Evolutionary conservation across 2,329 filamentous ascomycete genomes (phyloP), one percentile per base, ranked within the genome.

Genomic region (Biscogniauxia mediterranea): DNA sequence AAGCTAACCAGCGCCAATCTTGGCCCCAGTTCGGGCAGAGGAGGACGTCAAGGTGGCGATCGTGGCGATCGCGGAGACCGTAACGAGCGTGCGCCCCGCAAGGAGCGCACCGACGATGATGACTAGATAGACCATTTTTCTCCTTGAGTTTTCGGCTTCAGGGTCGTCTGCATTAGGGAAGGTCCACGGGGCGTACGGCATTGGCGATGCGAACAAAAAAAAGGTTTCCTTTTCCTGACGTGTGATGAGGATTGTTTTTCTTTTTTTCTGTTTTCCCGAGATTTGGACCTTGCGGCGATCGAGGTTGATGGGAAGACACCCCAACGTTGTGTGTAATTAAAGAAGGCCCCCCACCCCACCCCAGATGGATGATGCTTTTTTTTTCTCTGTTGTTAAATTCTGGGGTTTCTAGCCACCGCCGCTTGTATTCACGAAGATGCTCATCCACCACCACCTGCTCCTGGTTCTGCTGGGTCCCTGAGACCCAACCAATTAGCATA

Each of bases 41-140:
- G 75, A 50, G 68, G 67, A 62, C 68, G 66, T 38, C 66, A 69
- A 32, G 68, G 70, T 53, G 67, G 64, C 13, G 65, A 66, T 52
- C 56, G 66, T 13, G 64, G 62, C 26, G 69, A 66, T 3, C 64
- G 71, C 46, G 69, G 70, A 60, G 69, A 70, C 13, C 69, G 68
- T 21, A 65, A 59, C 52, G 72, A 75, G 57, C 71, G 73, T 49
- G 70, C 69, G 52, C 74, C 75, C 60, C 73, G 73, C 55, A 75
- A 76, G 74, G 79, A 83, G 74, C 76, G 81, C 68, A 82, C 80
- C 65, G 82, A 86, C 65, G 82, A 85, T 70, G 83, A 85, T 67
- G 84, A 86, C 69, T 85, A 79, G 76, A 75, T 52, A 61, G 61
- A 32, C 6, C 20, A 23, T 55, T 55, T 49, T 63, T 56, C 53